phyloP scores from a whole-genome alignment of 768 basidiomycete genomes.

The Lyophyllum semitale region DNA sequence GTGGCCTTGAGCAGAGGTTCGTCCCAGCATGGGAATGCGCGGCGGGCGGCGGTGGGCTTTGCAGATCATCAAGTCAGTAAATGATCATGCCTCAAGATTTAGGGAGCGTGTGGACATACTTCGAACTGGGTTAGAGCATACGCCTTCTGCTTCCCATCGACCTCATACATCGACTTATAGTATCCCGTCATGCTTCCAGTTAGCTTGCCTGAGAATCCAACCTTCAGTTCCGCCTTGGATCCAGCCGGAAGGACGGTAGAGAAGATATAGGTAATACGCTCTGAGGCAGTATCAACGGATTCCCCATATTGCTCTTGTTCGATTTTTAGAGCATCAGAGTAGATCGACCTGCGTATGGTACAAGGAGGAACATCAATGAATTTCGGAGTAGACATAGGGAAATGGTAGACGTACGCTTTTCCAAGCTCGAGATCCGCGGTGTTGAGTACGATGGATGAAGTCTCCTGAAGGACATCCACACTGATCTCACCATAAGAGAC shows the following conservation, averaged over 20 bases:
- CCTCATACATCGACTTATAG: constrained; percentile 68
- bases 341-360: constrained; percentile 38
- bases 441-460: constrained; percentile 67
- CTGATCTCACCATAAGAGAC: constrained; percentile 33
- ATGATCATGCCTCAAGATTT: background rate
- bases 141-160: constrained; percentile 61
- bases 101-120: constrained; percentile 35
- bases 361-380: background rate
- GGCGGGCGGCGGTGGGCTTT: constrained; percentile 83
- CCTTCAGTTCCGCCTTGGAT: constrained; percentile 67
- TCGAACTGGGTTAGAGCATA: constrained; percentile 92
- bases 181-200: constrained; percentile 80
- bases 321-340: constrained; percentile 52
- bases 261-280: constrained; percentile 68
- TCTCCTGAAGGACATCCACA: constrained; percentile 63
- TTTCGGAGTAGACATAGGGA: background rate
- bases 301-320: constrained; percentile 48
- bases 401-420: constrained; percentile 40
- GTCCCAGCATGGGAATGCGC: constrained; percentile 90
- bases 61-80: constrained; percentile 1
- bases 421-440: constrained; percentile 59
- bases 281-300: constrained; percentile 57
- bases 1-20: constrained; percentile 91
- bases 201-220: constrained; percentile 71
- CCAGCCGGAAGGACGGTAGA: constrained; percentile 60